These are phyloP conservation scores for Fraxinus velutina DNA, from an alignment of 305 asterid genomes.

Conservation along the genomic window DNA sequence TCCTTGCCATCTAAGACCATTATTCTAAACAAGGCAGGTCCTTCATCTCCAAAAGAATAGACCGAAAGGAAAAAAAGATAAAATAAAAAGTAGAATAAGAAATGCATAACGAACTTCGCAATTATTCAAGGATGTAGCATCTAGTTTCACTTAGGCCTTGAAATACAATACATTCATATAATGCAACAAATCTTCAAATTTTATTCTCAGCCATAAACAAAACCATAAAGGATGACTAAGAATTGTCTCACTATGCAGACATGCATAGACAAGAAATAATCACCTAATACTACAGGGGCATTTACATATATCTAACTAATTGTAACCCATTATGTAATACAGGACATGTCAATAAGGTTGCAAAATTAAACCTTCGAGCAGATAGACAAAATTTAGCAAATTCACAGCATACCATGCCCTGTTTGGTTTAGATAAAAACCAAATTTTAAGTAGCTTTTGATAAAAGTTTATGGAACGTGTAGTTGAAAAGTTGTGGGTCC, in stretches of 20 bases:
- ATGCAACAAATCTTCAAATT: neutral
- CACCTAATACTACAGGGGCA: neutral
- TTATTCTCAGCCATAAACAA: neutral
- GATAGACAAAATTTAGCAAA: neutral
- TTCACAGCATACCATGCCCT: neutral
- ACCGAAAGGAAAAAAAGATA: neutral
- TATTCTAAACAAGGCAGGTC: neutral
- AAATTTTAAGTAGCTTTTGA: too few species aligned
- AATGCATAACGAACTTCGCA: neutral
- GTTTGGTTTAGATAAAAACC: too few species aligned
- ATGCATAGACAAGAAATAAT: neutral
- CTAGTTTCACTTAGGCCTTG: neutral
- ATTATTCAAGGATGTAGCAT: neutral
- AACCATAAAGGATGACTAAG: slow-evolving; percentile 10
- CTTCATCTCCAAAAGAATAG: neutral
- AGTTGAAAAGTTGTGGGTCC: too few species aligned
- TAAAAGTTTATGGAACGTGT: too few species aligned
- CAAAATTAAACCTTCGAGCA: neutral
- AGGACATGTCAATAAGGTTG: neutral
- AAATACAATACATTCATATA: neutral
- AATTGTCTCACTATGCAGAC: neutral
- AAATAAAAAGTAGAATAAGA: neutral
- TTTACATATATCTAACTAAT: neutral
- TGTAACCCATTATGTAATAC: neutral
- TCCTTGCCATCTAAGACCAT: neutral